Conservation (phyloP, 2,329 filamentous ascomycete species). For the Ceratocystis cacaofunesta region DNA sequence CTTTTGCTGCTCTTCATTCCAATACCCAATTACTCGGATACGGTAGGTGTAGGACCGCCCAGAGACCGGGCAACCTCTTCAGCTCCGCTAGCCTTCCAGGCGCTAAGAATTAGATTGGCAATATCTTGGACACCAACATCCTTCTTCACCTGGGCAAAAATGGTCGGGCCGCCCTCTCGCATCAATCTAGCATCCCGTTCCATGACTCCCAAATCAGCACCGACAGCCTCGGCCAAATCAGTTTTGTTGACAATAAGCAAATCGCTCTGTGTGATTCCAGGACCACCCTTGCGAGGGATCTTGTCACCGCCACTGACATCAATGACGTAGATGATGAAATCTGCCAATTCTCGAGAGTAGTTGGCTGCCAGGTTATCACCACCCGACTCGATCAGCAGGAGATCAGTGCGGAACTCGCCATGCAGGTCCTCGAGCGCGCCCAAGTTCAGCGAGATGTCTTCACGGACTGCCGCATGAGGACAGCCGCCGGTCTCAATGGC, state of each 20-base stretch:
- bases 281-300: slow-evolving; percentile 87
- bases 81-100: slow-evolving; percentile 84
- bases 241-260: slow-evolving; percentile 94
- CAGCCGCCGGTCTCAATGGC: slow-evolving; percentile 97
- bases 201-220: slow-evolving; percentile 85
- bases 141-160: slow-evolving; percentile 96
- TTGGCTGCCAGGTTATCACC: slow-evolving; percentile 96
- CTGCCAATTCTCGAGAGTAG: slow-evolving; percentile 85
- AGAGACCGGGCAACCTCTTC: slow-evolving; percentile 39
- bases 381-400: slow-evolving; percentile 87
- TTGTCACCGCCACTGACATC: slow-evolving; percentile 95
- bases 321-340: slow-evolving; percentile 98
- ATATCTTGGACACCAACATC: slow-evolving; percentile 74
- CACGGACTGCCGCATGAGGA: slow-evolving; percentile 89
- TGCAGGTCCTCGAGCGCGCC: slow-evolving; percentile 84
- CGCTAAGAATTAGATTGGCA: slow-evolving; percentile 72
- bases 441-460: slow-evolving; percentile 90
- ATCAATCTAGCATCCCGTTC: slow-evolving; percentile 89
- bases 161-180: slow-evolving; percentile 84
- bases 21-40: slow-evolving; percentile 17
- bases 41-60: slow-evolving; percentile 44
- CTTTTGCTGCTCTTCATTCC: background rate
- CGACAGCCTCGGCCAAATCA: slow-evolving; percentile 77
- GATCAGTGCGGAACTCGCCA: slow-evolving; percentile 58
- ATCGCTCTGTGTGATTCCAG: slow-evolving; percentile 93